Percentiles rank a stretch among this genome's conserved stretches.
Evolutionary conservation across 179 eudicot species (phyloP).

Genomic region (Heliamphora ciliata): DNA sequence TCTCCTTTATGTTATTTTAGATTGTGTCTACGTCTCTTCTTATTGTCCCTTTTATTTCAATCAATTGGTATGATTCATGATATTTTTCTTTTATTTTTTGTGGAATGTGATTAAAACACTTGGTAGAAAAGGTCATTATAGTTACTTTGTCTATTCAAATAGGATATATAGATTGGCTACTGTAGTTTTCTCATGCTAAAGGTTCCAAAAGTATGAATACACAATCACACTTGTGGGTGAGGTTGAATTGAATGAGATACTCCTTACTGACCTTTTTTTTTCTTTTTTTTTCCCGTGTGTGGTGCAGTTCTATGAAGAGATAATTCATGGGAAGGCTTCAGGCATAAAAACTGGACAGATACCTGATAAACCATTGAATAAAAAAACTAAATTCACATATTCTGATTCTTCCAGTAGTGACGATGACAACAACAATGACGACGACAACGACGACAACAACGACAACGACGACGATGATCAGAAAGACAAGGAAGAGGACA

Average conservation of each 20-base stretch:
- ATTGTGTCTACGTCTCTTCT: background rate
- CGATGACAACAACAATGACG: slow-evolving; percentile 35
- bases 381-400: slow-evolving; percentile 62
- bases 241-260: background rate
- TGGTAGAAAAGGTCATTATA: background rate
- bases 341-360: slow-evolving; percentile 20
- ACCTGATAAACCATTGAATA: slow-evolving; percentile 49
- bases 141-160: background rate
- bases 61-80: background rate
- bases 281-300: background rate
- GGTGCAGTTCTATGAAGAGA: slow-evolving; percentile 75
- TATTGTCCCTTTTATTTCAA: no score
- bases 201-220: background rate
- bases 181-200: slow-evolving; percentile 4
- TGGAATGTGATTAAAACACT: background rate
- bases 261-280: background rate
- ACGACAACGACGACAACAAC: slow-evolving; percentile 17
- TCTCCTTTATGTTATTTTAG: no score
- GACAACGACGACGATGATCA: slow-evolving; percentile 28
- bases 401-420: slow-evolving; percentile 72
- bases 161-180: background rate
- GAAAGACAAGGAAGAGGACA: slow-evolving; percentile 8
- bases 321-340: slow-evolving; percentile 46
- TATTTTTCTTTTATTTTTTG: background rate
- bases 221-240: background rate